Base-by-base conservation (phyloP, 768 basidiomycete genomes). In the Mycena crocata region DNA sequence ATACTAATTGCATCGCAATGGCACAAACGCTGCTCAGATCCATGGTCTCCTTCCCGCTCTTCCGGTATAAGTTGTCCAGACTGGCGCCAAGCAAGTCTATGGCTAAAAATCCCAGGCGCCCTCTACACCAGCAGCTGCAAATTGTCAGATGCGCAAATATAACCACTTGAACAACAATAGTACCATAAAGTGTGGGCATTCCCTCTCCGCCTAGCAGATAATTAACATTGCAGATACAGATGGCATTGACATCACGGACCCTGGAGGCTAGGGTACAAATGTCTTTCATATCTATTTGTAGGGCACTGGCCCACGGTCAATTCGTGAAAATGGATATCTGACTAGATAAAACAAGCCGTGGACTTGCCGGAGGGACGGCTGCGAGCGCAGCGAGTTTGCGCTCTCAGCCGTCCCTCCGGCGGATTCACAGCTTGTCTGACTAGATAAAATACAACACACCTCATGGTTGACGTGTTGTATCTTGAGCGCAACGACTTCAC, bases 1-100 rank as follows among this genome's bases (percentile, higher is more conserved):
- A 79, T 68, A 93, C 92, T 78, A 92, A 78, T 84, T 94, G 92
- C 73, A 92, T 88, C 12, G 91, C 92, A 66, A 93, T 87, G 44
- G 86, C 86, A 70, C 91, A 93, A 42, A 90, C 90, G 55, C 88
- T 91, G 42, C 92, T 83, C 17, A 93, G 73, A 77, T 92, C 91
- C 83, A 93, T 85, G 7, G 78, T 78, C 23, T 85, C 84, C 73
- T 86, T 87, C 40, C 86, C 87, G 62, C 81, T 84, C 71, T 81
- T 82, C 62, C 86, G 82, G 76, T 85, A 86, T 57, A 93, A 77
- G 45, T 73, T 86, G 69, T 93, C 91, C 52, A 94, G 77, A 73
- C 91, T 93, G 24, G 85, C 73, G 17, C 92, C 92, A 15, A 94
- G 85, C 17, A 94, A 79, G 76, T 90, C 90, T 71, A 94, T 92